Conservation (phyloP, 179 eudicot species). For the Vitellaria paradoxa region DNA sequence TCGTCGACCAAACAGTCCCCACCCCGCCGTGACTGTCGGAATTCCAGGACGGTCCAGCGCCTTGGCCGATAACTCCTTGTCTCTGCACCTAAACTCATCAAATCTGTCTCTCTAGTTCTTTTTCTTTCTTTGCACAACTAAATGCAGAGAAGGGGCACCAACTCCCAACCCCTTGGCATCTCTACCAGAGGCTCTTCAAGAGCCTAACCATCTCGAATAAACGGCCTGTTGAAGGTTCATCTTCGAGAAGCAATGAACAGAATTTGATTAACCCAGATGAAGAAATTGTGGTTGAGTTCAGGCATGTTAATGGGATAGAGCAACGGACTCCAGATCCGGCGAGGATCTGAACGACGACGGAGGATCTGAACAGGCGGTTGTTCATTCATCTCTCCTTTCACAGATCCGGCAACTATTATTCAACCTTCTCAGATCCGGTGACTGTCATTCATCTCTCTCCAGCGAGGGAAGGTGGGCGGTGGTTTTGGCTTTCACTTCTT, state of each 20-base stretch:
- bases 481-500: no score
- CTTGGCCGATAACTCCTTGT: no score
- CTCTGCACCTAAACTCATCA: neutral
- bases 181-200: slow-evolving; percentile 26
- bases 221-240: neutral
- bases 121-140: neutral
- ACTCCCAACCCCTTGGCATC: slow-evolving; percentile 19
- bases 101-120: neutral
- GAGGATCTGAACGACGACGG: no score
- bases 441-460: no score
- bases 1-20: no score
- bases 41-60: no score
- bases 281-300: slow-evolving; percentile 12
- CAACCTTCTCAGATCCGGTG: no score
- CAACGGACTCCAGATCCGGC: neutral
- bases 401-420: no score
- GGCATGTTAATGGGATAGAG: neutral
- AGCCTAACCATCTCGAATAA: neutral
- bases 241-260: neutral
- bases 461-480: no score
- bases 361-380: no score
- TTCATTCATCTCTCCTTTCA: no score
- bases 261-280: neutral
- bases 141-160: slow-evolving; percentile 23
- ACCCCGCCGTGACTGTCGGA: no score